Percentiles rank a stretch among this genome's conserved stretches.
Conservation (phyloP, 2,329 filamentous ascomycete species). For the Diaporthe sp. region DNA sequence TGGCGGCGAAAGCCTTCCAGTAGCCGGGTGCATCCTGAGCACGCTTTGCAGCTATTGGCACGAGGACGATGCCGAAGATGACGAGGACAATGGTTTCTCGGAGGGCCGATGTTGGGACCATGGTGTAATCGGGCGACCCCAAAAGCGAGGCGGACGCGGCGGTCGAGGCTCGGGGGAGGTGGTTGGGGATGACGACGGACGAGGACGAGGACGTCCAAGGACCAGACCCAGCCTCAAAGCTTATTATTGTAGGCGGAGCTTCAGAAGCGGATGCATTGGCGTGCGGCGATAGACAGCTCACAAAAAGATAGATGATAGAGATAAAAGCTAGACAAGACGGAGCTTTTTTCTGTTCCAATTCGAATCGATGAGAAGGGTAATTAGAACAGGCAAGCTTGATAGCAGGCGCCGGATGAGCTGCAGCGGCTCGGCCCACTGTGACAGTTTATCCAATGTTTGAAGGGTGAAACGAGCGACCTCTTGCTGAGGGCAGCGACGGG, state of each 20-base stretch:
- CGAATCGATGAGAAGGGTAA: neutral
- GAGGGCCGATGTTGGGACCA: constrained; percentile 36
- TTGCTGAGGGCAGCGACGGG: constrained; percentile 23
- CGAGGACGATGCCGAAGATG: constrained; percentile 41
- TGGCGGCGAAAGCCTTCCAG: constrained; percentile 36
- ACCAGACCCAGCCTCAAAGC: constrained; percentile 6
- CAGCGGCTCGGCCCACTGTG: constrained; percentile 14
- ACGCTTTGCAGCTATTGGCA: constrained; percentile 42
- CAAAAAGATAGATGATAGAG: constrained; percentile 21
- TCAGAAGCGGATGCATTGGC: neutral
- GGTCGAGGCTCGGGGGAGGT: neutral
- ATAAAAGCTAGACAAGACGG: constrained; percentile 12
- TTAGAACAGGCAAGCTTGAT: neutral
- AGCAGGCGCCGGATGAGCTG: neutral
- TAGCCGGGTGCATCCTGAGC: constrained; percentile 41
- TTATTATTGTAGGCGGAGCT: constrained; percentile 17
- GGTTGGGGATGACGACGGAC: neutral
- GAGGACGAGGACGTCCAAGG: neutral
- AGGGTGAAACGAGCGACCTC: constrained; percentile 29
- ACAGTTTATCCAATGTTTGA: constrained; percentile 22
- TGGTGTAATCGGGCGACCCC: constrained; percentile 1
- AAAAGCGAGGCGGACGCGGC: constrained; percentile 12
- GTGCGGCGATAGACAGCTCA: neutral
- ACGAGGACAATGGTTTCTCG: constrained; percentile 40
- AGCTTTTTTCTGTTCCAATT: neutral